Evolutionary conservation across 2,329 filamentous ascomycete genomes (phyloP).

Genomic region (Colletotrichum tamarilloi): DNA sequence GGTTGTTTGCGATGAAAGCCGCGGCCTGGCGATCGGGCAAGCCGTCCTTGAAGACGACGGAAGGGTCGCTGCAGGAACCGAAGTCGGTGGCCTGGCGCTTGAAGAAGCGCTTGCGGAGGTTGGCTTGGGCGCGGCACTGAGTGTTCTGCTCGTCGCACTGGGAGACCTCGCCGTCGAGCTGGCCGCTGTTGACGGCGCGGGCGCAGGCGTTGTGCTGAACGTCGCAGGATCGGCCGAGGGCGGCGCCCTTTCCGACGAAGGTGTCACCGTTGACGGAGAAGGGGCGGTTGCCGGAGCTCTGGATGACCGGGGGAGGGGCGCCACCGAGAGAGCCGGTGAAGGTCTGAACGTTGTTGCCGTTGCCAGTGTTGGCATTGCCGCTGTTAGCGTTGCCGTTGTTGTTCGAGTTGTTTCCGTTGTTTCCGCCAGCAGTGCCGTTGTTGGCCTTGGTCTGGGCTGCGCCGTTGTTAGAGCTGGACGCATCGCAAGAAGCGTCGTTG

Average conservation of each 20-base stretch:
- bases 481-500: conserved; percentile 12
- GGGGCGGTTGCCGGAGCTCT: conserved; percentile 49
- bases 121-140: conserved; percentile 46
- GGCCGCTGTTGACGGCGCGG: conserved; percentile 58
- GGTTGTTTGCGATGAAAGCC: conserved; percentile 52
- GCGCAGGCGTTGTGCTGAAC: conserved; percentile 63
- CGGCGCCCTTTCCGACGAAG: conserved; percentile 60
- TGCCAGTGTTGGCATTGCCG: conserved; percentile 32
- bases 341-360: conserved; percentile 53
- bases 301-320: conserved; percentile 53
- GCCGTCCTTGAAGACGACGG: conserved; percentile 59
- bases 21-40: conserved; percentile 59
- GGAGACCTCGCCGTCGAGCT: conserved; percentile 46
- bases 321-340: conserved; percentile 58
- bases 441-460: conserved; percentile 1
- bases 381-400: conserved; percentile 29
- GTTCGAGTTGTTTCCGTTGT: conserved; percentile 27
- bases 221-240: conserved; percentile 59
- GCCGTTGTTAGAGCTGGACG: not conserved
- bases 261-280: conserved; percentile 66
- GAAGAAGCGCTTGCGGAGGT: conserved; percentile 36
- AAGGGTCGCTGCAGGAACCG: conserved; percentile 58
- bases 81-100: conserved; percentile 47
- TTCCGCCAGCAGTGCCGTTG: conserved; percentile 4
- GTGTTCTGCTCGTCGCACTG: conserved; percentile 57